Evolutionary conservation across 805 yeast genomes (phyloP).

Genomic region (Metschnikowia shivogae): DNA sequence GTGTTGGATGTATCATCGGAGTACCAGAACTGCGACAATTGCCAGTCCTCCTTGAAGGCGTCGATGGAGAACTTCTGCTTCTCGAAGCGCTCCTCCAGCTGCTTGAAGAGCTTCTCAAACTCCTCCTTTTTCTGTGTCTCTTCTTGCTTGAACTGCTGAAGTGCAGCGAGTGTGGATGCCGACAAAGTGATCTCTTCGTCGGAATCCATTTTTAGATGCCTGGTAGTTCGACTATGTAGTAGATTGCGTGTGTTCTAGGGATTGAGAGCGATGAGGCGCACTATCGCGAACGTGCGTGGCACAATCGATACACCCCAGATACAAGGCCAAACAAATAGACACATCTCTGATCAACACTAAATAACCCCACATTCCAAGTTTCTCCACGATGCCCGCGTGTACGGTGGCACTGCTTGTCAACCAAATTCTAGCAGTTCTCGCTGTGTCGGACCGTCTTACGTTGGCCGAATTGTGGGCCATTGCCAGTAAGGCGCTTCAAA

Average conservation of each 20-base stretch:
- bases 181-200: slow-evolving; percentile 46
- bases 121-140: slow-evolving; percentile 53
- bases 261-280: neutral
- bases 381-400: slow-evolving; percentile 13
- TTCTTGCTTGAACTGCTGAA: slow-evolving; percentile 63
- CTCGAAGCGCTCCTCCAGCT: slow-evolving; percentile 57
- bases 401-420: slow-evolving; percentile 15
- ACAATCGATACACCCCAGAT: neutral
- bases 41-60: slow-evolving; percentile 88
- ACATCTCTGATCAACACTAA: neutral
- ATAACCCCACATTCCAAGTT: too few species aligned
- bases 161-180: slow-evolving; percentile 48
- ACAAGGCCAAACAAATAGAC: too few species aligned
- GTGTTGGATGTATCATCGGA: slow-evolving; percentile 65
- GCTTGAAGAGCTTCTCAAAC: slow-evolving; percentile 49
- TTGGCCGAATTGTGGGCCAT: slow-evolving; percentile 12
- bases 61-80: slow-evolving; percentile 53
- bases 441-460: slow-evolving; percentile 16
- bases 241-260: neutral
- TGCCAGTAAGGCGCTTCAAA: slow-evolving; percentile 4
- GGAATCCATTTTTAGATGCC: slow-evolving; percentile 26
- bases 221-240: neutral
- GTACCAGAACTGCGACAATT: slow-evolving; percentile 90
- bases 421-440: slow-evolving; percentile 13
- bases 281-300: slow-evolving; percentile 3